Evolutionary conservation across 108 stramenopile genomes (phyloP).

Genomic region (Poteriospumella lacustris): DNA sequence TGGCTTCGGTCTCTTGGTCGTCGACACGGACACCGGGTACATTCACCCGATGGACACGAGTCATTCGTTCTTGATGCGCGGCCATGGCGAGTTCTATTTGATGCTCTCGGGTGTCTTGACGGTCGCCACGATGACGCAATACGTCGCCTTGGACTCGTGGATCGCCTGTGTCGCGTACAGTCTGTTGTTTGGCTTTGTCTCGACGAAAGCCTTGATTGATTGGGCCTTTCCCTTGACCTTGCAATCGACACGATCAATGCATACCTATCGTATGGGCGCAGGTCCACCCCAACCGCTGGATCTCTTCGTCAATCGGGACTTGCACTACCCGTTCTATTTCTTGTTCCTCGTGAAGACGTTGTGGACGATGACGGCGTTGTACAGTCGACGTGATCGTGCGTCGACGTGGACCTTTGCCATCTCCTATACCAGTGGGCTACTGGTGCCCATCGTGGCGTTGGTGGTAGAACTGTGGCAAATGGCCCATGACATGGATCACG

Average conservation of each 20-base stretch:
- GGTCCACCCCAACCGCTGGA: no score
- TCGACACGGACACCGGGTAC: not conserved
- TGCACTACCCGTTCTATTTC: not conserved
- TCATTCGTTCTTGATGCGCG: not conserved
- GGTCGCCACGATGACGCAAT: not conserved
- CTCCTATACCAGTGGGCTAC: not conserved
- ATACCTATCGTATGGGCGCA: no score
- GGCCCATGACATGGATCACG: not conserved
- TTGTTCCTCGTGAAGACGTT: not conserved
- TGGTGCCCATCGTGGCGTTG: not conserved
- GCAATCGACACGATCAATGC: no score
- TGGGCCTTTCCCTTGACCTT: not conserved
- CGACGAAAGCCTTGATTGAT: not conserved
- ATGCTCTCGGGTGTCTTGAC: not conserved
- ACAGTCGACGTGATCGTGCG: not conserved
- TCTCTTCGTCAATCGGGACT: no score
- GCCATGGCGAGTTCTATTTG: no score
- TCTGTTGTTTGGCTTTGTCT: not conserved
- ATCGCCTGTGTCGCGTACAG: not conserved
- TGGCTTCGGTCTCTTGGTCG: not conserved
- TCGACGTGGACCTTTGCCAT: not conserved
- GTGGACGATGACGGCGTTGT: not conserved
- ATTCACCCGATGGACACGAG: not conserved
- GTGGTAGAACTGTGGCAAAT: not conserved
- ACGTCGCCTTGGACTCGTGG: not conserved